These are phyloP conservation scores for Talaromyces nanjingensis DNA, from an alignment of 495 filamentous ascomycete species.

Conservation along the genomic window DNA sequence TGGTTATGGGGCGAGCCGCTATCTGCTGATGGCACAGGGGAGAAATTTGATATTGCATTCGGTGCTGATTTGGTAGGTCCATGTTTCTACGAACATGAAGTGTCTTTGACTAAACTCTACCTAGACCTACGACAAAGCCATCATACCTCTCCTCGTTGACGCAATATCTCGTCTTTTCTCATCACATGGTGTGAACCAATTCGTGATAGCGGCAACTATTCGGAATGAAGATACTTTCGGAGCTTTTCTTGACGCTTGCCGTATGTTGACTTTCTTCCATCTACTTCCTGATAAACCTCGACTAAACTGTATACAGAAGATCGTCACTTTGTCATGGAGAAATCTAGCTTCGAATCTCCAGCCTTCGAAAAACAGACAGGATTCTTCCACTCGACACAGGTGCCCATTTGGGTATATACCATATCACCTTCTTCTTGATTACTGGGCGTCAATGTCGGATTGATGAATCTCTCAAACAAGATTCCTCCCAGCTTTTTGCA, in stretches of 20 bases:
- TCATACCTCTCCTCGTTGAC: slow-evolving; percentile 49
- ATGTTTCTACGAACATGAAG: slow-evolving; percentile 2
- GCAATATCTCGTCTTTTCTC: slow-evolving; percentile 51
- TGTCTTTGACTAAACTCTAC: background rate
- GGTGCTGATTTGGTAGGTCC: slow-evolving; percentile 43
- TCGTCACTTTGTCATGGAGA: background rate
- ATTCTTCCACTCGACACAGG: slow-evolving; percentile 48
- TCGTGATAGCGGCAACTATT: slow-evolving; percentile 54
- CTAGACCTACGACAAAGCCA: slow-evolving; percentile 59
- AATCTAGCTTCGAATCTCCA: slow-evolving; percentile 22
- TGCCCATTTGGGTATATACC: slow-evolving; percentile 42
- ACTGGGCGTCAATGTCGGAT: background rate
- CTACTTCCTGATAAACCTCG: background rate
- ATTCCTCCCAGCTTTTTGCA: background rate
- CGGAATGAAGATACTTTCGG: slow-evolving; percentile 58
- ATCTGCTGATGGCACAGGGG: background rate
- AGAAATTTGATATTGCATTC: slow-evolving; percentile 39
- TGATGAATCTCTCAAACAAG: background rate
- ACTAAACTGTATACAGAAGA: background rate
- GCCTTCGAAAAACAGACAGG: slow-evolving; percentile 42
- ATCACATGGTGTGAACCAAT: slow-evolving; percentile 34
- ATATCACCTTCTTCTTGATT: slow-evolving; percentile 15
- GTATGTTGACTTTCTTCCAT: slow-evolving; percentile 30
- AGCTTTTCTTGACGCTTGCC: slow-evolving; percentile 47
- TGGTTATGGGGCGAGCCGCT: slow-evolving; percentile 4